These are phyloP conservation scores for Rhodotorula sp. DNA, from an alignment of 1,284 basidiomycete genomes.

Conservation along the genomic window DNA sequence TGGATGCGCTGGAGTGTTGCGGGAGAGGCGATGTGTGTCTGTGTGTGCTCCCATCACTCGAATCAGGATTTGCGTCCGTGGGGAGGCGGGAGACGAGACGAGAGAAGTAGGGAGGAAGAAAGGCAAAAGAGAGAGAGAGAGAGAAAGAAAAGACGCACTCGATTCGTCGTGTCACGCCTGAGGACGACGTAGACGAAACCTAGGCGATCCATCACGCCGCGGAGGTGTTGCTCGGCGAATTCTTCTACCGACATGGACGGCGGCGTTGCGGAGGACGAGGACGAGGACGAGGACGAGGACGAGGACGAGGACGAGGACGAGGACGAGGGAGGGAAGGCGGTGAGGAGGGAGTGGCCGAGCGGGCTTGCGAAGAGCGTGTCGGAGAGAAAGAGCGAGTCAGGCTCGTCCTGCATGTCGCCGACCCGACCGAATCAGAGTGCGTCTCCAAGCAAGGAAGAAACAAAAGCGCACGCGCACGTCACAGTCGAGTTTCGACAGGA, in stretches of 20 bases:
- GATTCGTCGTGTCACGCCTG: background rate
- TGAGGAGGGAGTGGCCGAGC: slow-evolving; percentile 1
- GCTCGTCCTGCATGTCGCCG: background rate
- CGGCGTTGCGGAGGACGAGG: background rate
- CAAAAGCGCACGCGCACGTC: background rate
- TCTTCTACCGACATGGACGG: background rate
- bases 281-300: background rate
- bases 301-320: background rate
- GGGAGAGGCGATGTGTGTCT: slow-evolving; percentile 1
- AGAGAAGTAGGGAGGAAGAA: too few relatives aligned
- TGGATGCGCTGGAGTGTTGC: background rate
- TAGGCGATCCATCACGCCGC: slow-evolving; percentile 10
- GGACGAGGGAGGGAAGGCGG: background rate
- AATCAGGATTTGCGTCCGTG: too few relatives aligned
- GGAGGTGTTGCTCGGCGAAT: background rate
- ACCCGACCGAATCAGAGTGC: background rate
- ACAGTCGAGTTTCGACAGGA: background rate
- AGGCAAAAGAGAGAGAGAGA: too few relatives aligned
- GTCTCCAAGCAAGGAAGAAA: too few relatives aligned
- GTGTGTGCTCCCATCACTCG: too few relatives aligned
- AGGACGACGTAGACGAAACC: slow-evolving; percentile 15
- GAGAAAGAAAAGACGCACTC: background rate
- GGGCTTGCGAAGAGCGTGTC: background rate
- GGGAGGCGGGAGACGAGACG: background rate
- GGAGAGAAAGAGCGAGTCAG: slow-evolving; percentile 5